Base-by-base conservation (phyloP, 192 early-diverging fungal species). In the Lobosporangium transversale region DNA sequence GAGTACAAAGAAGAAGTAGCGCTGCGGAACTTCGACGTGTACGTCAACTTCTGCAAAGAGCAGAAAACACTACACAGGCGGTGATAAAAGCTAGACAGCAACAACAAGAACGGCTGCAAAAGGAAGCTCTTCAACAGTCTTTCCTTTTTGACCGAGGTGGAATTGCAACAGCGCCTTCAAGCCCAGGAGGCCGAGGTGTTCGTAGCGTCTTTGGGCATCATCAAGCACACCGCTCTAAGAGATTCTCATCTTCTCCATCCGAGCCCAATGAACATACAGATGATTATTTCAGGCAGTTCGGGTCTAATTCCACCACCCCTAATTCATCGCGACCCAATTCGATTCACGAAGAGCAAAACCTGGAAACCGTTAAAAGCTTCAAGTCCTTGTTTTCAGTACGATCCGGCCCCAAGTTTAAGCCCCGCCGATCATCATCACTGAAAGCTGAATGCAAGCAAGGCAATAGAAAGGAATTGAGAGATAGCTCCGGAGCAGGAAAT, bases 51-150 rank as follows among this genome's bases (percentile, higher is more conserved):
- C 30, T 76, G 14, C 58, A 76, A 40, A 49, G 73, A 56, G 73
- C 73, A 30, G 73, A 76, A n/a, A 76, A 62, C 53, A 56, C 58
- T 12, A 59, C 73, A 10, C 58, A 76, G 59, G 65, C 73, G 15
- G 48, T 65, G 0, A 24, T 76, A 4, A 55, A 43, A 18, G 73
- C 73, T 18, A 45, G 54, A 48, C 40, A 65, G 30, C 58, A 62
- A 27, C 53, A 60, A 11, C 64, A 61, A 14, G 58, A 76, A n/a
- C 45, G 36, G 3, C 43, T 49, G 15, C 42, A 62, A 21, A 54
- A 67, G 36, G 64, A 76, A 7, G 51, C 17, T 0, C 27, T 66
- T 24, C 64, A 62, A 9, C 57, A 76, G 12, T 12, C 52, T 2
- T 62, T 65, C 27, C 58, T 62, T 45, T 66, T 54, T 32, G 50